These are phyloP conservation scores for Grammothele lineata DNA, from an alignment of 768 basidiomycete genomes.

Conservation along the genomic window DNA sequence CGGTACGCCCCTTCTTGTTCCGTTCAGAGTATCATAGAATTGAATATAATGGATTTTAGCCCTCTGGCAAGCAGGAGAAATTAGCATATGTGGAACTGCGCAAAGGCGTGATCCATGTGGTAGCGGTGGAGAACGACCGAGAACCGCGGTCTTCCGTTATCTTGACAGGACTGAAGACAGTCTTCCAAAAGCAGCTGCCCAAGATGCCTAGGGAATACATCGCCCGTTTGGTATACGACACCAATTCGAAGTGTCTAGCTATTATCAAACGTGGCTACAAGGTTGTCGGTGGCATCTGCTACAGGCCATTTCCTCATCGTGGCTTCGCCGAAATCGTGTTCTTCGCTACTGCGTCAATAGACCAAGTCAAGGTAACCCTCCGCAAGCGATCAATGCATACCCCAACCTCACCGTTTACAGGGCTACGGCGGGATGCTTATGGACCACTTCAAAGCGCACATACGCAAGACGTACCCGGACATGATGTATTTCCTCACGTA, in stretches of 20 bases:
- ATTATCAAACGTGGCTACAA: conserved; percentile 94
- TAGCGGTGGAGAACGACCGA: conserved; percentile 80
- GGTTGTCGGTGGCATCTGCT: conserved; percentile 97
- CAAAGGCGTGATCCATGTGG: conserved; percentile 77
- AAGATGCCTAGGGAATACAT: conserved; percentile 99
- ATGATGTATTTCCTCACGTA: conserved; percentile 97
- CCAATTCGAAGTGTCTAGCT: conserved; percentile 87
- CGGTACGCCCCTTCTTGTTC: too few species aligned
- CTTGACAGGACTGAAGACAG: conserved; percentile 91
- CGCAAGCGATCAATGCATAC: neutral
- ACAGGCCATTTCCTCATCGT: conserved; percentile 90
- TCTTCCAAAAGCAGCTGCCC: conserved; percentile 95
- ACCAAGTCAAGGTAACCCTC: conserved; percentile 84
- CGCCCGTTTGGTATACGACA: conserved; percentile 89
- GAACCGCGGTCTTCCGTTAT: conserved; percentile 75
- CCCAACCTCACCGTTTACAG: conserved; percentile 34
- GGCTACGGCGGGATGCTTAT: conserved; percentile 98
- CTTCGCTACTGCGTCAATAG: conserved; percentile 93
- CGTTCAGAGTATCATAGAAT: too few species aligned
- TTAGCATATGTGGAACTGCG: conserved; percentile 77
- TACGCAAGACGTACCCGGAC: conserved; percentile 73
- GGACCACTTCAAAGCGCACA: conserved; percentile 96
- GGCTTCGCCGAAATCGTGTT: conserved; percentile 98
- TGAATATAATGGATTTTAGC: too few species aligned
- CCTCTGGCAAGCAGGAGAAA: conserved; percentile 62